Percentiles rank a stretch among this genome's conserved stretches.
These are phyloP conservation scores for Phytophthora hybrid DNA, from an alignment of 352 stramenopile species.

Conservation along the genomic window DNA sequence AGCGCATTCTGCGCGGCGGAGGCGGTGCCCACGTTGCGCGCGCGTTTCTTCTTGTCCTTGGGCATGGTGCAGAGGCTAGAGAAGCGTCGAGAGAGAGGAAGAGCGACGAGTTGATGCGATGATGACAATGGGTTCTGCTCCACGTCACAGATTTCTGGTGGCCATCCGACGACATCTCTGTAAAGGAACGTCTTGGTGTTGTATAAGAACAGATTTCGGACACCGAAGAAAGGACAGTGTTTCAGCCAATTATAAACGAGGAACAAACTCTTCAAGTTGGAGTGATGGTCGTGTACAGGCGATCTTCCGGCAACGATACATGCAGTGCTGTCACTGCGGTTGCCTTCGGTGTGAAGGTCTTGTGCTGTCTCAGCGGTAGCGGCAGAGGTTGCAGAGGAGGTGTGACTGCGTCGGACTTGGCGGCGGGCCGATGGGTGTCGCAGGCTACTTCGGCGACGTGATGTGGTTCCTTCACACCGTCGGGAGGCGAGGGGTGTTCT, in stretches of 20 bases:
- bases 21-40: constrained; percentile 71
- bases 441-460: background rate
- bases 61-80: constrained; percentile 52
- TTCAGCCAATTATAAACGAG: constrained; percentile 10
- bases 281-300: background rate
- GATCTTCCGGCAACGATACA: background rate
- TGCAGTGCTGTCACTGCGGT: no score
- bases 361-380: background rate
- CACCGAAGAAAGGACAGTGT: background rate
- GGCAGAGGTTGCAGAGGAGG: no score
- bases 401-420: no score
- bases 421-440: background rate
- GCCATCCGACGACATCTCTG: constrained; percentile 26
- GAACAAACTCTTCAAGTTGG: constrained; percentile 8
- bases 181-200: constrained; percentile 16
- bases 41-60: constrained; percentile 92
- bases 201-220: constrained; percentile 8
- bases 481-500: background rate
- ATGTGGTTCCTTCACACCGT: background rate
- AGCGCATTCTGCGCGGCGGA: constrained; percentile 82
- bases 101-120: background rate
- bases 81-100: constrained; percentile 1
- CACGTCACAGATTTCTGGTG: constrained; percentile 47
- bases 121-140: constrained; percentile 18
- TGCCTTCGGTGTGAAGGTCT: background rate